These are phyloP conservation scores for Candida orba DNA, from an alignment of 805 yeast species.

Conservation along the genomic window DNA sequence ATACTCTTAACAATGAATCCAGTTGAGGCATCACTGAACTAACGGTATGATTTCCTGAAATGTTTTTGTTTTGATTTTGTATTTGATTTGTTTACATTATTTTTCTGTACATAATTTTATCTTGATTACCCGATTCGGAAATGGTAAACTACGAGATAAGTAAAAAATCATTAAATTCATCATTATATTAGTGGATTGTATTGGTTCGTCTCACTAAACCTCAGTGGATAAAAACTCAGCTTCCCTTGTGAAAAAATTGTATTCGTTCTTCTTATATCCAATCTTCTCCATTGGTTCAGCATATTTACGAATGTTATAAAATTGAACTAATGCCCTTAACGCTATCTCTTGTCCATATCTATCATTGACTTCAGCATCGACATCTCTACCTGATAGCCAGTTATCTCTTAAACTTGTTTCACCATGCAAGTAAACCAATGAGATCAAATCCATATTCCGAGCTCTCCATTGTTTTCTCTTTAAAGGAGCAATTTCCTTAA, in stretches of 20 bases:
- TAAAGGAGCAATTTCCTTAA: slow-evolving; percentile 79
- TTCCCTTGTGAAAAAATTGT: slow-evolving; percentile 37
- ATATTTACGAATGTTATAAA: slow-evolving; percentile 61
- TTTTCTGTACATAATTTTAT: neutral
- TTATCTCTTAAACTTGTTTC: slow-evolving; percentile 68
- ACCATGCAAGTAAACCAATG: slow-evolving; percentile 75
- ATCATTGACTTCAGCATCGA: slow-evolving; percentile 65
- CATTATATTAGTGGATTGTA: neutral
- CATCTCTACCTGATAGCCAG: slow-evolving; percentile 82
- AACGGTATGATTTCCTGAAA: neutral
- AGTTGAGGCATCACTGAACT: neutral
- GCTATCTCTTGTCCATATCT: slow-evolving; percentile 85
- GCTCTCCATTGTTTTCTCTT: slow-evolving; percentile 94
- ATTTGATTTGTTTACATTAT: neutral
- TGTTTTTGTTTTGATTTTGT: slow-evolving; percentile 1
- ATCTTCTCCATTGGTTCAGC: slow-evolving; percentile 42
- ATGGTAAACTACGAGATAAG: neutral
- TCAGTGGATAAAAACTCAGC: slow-evolving; percentile 24
- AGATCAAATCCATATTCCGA: slow-evolving; percentile 86
- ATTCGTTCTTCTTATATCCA: slow-evolving; percentile 42
- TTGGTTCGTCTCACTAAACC: neutral
- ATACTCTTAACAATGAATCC: slow-evolving; percentile 8
- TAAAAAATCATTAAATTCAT: neutral
- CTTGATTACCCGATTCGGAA: slow-evolving; percentile 9
- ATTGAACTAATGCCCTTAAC: slow-evolving; percentile 67